These are phyloP conservation scores for Colletotrichum euphorbiae DNA, from an alignment of 2,329 filamentous ascomycete genomes.

Conservation along the genomic window DNA sequence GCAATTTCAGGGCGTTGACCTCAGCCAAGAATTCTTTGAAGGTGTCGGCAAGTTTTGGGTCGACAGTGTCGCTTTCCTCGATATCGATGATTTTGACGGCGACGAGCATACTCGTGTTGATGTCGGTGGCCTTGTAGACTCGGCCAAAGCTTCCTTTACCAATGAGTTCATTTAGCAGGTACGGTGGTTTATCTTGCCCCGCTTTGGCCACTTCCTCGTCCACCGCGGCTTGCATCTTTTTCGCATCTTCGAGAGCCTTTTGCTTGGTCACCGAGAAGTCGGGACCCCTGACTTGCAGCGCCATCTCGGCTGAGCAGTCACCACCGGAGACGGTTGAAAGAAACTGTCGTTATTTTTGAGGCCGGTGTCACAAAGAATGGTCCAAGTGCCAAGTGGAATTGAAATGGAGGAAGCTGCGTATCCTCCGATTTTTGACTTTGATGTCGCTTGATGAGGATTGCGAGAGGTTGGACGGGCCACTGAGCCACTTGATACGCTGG, in stretches of 20 bases:
- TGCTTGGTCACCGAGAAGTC: constrained; percentile 62
- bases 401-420: background rate
- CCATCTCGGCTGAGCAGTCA: constrained; percentile 46
- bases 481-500: constrained; percentile 29
- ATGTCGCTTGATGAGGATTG: constrained; percentile 13
- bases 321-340: background rate
- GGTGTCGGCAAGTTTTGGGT: constrained; percentile 73
- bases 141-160: constrained; percentile 81
- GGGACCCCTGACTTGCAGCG: constrained; percentile 56
- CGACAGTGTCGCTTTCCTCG: constrained; percentile 77
- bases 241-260: constrained; percentile 76
- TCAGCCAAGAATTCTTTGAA: constrained; percentile 78
- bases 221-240: constrained; percentile 75
- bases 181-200: constrained; percentile 71
- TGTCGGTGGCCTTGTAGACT: constrained; percentile 73
- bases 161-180: constrained; percentile 77
- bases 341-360: background rate
- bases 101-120: constrained; percentile 66
- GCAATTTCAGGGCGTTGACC: constrained; percentile 75
- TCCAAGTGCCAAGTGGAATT: background rate
- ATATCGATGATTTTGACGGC: constrained; percentile 88
- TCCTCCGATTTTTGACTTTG: background rate
- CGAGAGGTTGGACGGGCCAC: constrained; percentile 13
- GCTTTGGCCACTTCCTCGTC: constrained; percentile 70
- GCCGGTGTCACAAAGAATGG: background rate